Evolutionary conservation across 83 land plant species (phyloP), one percentile per base, ranked within the genome.

Genomic region (Picea abies): DNA sequence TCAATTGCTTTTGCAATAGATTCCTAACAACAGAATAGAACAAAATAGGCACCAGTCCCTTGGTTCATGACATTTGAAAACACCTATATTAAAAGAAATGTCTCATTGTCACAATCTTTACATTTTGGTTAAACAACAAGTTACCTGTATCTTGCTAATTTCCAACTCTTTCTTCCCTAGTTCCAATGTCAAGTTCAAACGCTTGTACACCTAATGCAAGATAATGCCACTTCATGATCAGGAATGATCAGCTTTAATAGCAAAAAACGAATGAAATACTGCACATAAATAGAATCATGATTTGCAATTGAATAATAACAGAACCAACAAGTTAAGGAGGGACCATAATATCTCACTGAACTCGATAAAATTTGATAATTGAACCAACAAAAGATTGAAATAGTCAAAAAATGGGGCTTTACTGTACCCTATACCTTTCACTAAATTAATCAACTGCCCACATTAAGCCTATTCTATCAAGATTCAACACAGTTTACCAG

Each of bases 1-100:
- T 96, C 99, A 83, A 96, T 97, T 65, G 94, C 97, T 83, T 93
- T 96, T 29, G 99, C 99, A 70, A 96, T 96, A 39, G 99, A 89
- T 92, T 93, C 94, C 99, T 96, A 85, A 37, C 23, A 77, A 20
- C 66, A 73, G 64, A 23, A 25, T 44, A 83, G 23, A 67, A 60
- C 39, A 60, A 82, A 60, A 35, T 49, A 69, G 47, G 35, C 32
- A n/a, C 52, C 39, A 22, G 22, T 14, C 26, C 56, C 44, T 22
- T 14, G 12, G 22, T 25, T 25, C 56, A 26, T 44, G 20, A 16
- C 9, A 47, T 15, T 39, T 32, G 23, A 8, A 47, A 29, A 5
- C 63, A 56, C 41, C 81, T 70, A 60, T 23, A 32, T 22, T 23
- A 8, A 70, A 23, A 71, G 83, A 44, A 81, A 81, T 25, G 19